Percentiles rank a stretch among this genome's conserved stretches.
These are phyloP conservation scores for Boletus semigastroideus DNA, from an alignment of 1,284 basidiomycete species.

Conservation along the genomic window DNA sequence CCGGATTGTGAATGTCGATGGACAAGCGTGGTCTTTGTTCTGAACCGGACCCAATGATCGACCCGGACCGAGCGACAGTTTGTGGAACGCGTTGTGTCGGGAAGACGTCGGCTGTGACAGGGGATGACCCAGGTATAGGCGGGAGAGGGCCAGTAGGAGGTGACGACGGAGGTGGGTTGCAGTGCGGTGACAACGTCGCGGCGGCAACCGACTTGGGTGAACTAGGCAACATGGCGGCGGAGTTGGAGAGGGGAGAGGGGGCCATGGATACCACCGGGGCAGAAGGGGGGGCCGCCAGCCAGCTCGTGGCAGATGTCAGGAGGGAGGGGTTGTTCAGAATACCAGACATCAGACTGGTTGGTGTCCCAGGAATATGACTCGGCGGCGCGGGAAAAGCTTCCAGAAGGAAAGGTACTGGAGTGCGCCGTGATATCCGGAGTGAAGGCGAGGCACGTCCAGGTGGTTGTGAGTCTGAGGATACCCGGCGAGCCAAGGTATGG, in stretches of 20 bases:
- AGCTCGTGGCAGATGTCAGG: conserved; percentile 12
- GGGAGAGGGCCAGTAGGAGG: conserved; percentile 33
- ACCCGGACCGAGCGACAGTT: conserved; percentile 15
- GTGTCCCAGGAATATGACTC: conserved; percentile 32
- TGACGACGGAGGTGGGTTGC: conserved; percentile 32
- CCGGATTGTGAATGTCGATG: conserved; percentile 14
- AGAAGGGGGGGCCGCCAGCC: conserved; percentile 6
- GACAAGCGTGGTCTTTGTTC: conserved; percentile 22
- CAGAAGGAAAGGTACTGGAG: conserved; percentile 32
- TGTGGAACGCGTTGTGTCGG: conserved; percentile 18
- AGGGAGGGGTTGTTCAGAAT: conserved; percentile 15
- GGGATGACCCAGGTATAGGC: conserved; percentile 29
- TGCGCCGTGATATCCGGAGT: conserved; percentile 31
- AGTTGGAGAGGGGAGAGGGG: neutral
- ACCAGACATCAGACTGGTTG: conserved; percentile 8
- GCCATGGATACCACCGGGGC: conserved; percentile 2
- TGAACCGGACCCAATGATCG: conserved; percentile 19
- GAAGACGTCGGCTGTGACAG: conserved; percentile 21
- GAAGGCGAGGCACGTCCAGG: conserved; percentile 29
- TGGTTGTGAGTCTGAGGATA: conserved; percentile 30
- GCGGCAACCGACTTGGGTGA: conserved; percentile 11
- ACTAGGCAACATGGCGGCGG: conserved; percentile 10
- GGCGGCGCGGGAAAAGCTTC: conserved; percentile 33
- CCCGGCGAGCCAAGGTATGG: conserved; percentile 16
- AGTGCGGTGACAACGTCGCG: conserved; percentile 1